Evolutionary conservation across 2,329 filamentous ascomycete species (phyloP), one percentile per base, ranked within the genome.

Genomic region (Beauveria sp.): DNA sequence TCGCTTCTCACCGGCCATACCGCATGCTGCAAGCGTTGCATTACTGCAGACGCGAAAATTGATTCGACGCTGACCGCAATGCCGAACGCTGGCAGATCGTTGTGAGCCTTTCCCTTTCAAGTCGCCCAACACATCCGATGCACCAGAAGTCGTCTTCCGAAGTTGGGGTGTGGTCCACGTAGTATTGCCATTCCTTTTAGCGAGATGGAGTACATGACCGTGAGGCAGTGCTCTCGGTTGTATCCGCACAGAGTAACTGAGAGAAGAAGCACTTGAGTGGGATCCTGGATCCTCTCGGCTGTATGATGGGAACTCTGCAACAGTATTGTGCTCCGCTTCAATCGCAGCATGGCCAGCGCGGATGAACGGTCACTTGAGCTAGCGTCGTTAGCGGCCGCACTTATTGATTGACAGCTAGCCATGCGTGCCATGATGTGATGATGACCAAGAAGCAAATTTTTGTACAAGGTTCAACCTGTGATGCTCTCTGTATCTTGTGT

Each of bases 111-210:
- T 20, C 28, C 26, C 26, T 26, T 49, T n/a, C n/a, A 18, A 57
- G 42, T 38, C 28, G 8, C 43, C 28, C 42, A 31, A n/a, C 26
- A 34, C 28, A 57, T 50, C 45, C 28, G 55, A 50, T 31, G 45
- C 45, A 50, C 16, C 55, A 46, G 55, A 50, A 58, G 55, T 20
- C 45, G 31, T 28, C 45, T 58, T 42, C 55, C 45, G 55, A 57
- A 48, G 54, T 16, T 26, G 10, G 22, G 28, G 31, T 50, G 52
- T 55, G 55, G 45, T 42, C 55, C 31, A 26, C 31, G 46, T 49
- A 42, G 22, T 24, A 22, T 22, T 10, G 55, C 55, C 55, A 49
- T 48, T 49, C 43, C 45, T 58, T 20, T n/a, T 40, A 26, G 53
- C 40, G 26, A 56, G 31, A 46, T 14, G 55, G 55, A 24, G 45